phyloP scores from a whole-genome alignment of 78 protist genomes.

The Chrysochromulina parva region DNA sequence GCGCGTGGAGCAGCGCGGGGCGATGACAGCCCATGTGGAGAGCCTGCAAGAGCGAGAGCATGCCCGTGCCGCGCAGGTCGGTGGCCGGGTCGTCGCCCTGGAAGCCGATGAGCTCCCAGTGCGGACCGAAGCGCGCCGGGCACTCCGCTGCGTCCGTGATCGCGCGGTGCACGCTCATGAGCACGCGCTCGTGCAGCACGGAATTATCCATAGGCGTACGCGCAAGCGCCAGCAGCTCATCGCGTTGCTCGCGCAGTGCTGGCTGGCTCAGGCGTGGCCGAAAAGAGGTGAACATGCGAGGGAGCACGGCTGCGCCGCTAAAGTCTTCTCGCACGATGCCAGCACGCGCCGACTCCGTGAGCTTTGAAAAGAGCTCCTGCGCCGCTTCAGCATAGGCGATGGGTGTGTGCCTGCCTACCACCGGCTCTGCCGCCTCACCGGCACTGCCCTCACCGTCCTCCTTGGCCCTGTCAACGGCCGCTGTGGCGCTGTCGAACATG shows the following conservation, averaged over 20 bases:
- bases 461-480: background rate
- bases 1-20: background rate
- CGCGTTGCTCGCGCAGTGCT: background rate
- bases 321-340: background rate
- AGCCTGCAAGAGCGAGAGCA: background rate
- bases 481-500: background rate
- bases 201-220: background rate
- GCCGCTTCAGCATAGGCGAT: background rate
- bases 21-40: background rate
- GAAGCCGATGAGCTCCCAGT: constrained; percentile 40
- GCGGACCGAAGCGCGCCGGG: constrained; percentile 29
- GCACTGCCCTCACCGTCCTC: background rate
- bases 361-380: no score
- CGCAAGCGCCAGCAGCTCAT: background rate
- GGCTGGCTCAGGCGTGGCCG: background rate
- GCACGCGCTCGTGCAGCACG: background rate
- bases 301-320: background rate
- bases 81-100: constrained; percentile 46
- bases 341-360: no score
- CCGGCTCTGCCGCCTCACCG: background rate
- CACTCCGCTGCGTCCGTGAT: background rate
- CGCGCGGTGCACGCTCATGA: background rate
- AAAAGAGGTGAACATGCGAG: background rate
- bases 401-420: background rate
- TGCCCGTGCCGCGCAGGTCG: constrained; percentile 36